Base-by-base conservation (phyloP, 352 stramenopile genomes). In the Phytophthora tubulina region DNA sequence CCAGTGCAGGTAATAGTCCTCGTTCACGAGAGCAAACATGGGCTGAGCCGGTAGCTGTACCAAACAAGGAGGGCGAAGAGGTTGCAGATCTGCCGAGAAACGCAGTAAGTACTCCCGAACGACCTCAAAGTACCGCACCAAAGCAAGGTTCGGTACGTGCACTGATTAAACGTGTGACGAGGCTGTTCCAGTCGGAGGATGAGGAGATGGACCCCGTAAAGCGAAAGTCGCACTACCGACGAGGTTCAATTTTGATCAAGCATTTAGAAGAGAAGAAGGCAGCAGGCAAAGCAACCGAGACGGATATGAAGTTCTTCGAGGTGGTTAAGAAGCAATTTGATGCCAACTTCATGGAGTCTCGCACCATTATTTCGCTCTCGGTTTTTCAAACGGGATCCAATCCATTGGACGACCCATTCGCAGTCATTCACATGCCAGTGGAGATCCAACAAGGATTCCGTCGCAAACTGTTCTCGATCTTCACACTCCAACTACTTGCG, bases 301-400 rank as follows among this genome's bases (percentile, higher is more conserved):
- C 87, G 21, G 86, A 94, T 56, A 84, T 89, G 75, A 94, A 94
- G 71, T 94, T 94, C 53, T 92, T 94, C 48, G 84, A 94, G 5
- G 84, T 86, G 60, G 80, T 94, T 45, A 94, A 94, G 57, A 79
- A 74, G 14, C 75, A 85, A 17, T 94, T 91, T 32, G 84, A 94
- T 53, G 72, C 81, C 17, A 89, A 90, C 31, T 86, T 89, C 64
- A 86, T 94, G 75, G 84, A 91, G 46, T 91, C 84, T 38, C 81
- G 75, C 15, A 91, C 84, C 2, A 89, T 92, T 61, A 94, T 94
- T 53, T 91, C 84, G 45, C 81, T 93, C 14, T 91, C 84, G 0
- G 85, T 93, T 3, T 93, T 93, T 54, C 86, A 93, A 53, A 93
- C 79, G 4, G 86, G 86, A 0, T 84, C 82, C 0, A 94, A 92